These are phyloP conservation scores for Ganoderma resinaceum DNA, from an alignment of 1,284 basidiomycete genomes.

Conservation along the genomic window DNA sequence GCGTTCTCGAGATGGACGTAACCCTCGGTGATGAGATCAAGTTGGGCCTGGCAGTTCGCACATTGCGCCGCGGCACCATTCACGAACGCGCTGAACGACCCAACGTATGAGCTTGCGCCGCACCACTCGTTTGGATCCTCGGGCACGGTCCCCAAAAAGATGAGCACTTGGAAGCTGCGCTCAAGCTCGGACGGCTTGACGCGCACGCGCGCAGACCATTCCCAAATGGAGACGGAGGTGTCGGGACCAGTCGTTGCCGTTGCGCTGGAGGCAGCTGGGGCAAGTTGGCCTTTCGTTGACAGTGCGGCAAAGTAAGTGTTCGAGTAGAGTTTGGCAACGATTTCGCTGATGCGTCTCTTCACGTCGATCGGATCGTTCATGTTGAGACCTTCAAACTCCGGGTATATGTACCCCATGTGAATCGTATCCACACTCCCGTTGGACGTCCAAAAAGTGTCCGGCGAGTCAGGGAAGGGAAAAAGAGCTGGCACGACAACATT, in stretches of 20 bases:
- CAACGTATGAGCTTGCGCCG: constrained; percentile 42
- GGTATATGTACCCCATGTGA: constrained; percentile 51
- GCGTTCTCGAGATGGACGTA: constrained; percentile 54
- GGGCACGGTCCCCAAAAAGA: constrained; percentile 51
- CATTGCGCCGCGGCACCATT: constrained; percentile 35
- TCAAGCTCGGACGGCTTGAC: constrained; percentile 50
- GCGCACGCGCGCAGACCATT: constrained; percentile 50
- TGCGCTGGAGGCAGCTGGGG: neutral
- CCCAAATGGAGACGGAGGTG: constrained; percentile 17
- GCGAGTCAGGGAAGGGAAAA: constrained; percentile 41
- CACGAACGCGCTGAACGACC: constrained; percentile 47
- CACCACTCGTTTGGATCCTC: constrained; percentile 44
- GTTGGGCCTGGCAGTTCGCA: constrained; percentile 15
- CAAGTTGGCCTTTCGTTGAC: neutral
- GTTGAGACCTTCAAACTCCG: constrained; percentile 50
- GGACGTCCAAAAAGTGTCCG: constrained; percentile 41
- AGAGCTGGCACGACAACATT: constrained; percentile 31
- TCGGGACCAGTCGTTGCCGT: no score
- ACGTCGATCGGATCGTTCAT: constrained; percentile 39
- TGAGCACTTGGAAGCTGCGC: constrained; percentile 45
- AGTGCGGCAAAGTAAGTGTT: no score
- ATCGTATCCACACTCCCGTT: constrained; percentile 19
- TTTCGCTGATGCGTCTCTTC: constrained; percentile 39
- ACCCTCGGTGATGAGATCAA: constrained; percentile 53
- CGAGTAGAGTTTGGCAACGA: constrained; percentile 36